Evolutionary conservation across 768 basidiomycete species (phyloP), one percentile per base, ranked within the genome.

Genomic region (Termitomyces sp.): DNA sequence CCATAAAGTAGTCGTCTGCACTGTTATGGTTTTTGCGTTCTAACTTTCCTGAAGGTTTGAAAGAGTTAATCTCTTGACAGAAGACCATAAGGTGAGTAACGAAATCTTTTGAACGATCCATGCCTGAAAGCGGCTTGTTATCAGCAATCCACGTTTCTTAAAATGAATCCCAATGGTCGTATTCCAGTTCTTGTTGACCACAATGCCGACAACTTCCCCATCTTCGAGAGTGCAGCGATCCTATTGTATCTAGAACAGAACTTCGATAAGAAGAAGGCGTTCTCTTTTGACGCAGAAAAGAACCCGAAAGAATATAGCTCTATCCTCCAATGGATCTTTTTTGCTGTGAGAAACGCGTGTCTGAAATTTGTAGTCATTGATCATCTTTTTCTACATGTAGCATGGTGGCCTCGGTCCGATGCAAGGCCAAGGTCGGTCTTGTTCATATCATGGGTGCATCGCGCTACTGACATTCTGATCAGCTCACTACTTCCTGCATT

Each of bases 271-370:
- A 82, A 89, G n/a, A 71, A 78, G 65, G 79, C 80, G 61, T 89
- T 94, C 66, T 80, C 74, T 63, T 93, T 88, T 71, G 78, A 87
- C 61, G 72, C 76, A 3, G 71, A 62, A 27, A 74, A 64, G 22
- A 72, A 82, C 2, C 77, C 84, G 1, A 76, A 89, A 43, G 76
- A 84, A 34, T 84, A 86, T 64, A 87, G 83, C 65, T 86, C 89
- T 70, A 77, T 83, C 73, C 64, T 92, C 26, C 91, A 92, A 66
- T 95, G 92, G 94, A 83, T 93, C 46, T 90, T 93, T 74, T 94
- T 92, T 63, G 81, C 85, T 7, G 87, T 87, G 74, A 67, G 49
- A 42, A 22, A 14, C 12, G 3, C 41, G 48, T 43, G 20, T 46
- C 22, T 34, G 56, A 8, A 16, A 24, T 32, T 24, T 18, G 8